Conservation (phyloP, 2,329 filamentous ascomycete genomes). For the Claviceps sp. region DNA sequence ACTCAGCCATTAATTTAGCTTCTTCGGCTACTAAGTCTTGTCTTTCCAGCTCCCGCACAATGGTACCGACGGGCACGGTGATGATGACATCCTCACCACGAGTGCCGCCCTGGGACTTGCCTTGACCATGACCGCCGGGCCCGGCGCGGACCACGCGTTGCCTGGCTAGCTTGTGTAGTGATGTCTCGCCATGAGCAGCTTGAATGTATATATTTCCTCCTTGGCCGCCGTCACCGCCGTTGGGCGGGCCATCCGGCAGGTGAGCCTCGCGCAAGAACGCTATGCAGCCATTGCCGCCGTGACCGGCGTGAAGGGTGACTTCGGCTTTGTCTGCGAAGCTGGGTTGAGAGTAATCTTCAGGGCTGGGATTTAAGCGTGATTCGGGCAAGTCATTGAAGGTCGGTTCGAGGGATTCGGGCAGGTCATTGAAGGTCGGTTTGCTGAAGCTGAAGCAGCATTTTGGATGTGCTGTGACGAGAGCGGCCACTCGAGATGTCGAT, state of each 20-base stretch:
- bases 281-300: conserved; percentile 83
- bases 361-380: conserved; percentile 63
- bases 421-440: conserved; percentile 21
- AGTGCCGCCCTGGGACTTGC: conserved; percentile 58
- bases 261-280: conserved; percentile 90
- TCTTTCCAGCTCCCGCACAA: conserved; percentile 70
- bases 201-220: conserved; percentile 93
- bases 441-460: conserved; percentile 7
- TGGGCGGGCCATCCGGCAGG: conserved; percentile 75
- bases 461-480: neutral
- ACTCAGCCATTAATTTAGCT: conserved; percentile 19
- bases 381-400: conserved; percentile 24
- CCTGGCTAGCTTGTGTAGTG: conserved; percentile 78
- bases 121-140: conserved; percentile 64
- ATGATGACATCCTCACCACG: conserved; percentile 80
- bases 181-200: conserved; percentile 80
- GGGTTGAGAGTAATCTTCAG: conserved; percentile 70
- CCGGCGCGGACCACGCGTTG: conserved; percentile 62
- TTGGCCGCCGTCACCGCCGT: conserved; percentile 85
- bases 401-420: conserved; percentile 10
- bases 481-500: conserved; percentile 1
- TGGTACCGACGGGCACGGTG: conserved; percentile 82
- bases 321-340: conserved; percentile 80
- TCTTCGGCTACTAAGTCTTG: conserved; percentile 66
- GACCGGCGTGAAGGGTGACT: conserved; percentile 63